Base-by-base conservation (phyloP, 208 protist genomes). In the Herpetomonas tarakana region DNA sequence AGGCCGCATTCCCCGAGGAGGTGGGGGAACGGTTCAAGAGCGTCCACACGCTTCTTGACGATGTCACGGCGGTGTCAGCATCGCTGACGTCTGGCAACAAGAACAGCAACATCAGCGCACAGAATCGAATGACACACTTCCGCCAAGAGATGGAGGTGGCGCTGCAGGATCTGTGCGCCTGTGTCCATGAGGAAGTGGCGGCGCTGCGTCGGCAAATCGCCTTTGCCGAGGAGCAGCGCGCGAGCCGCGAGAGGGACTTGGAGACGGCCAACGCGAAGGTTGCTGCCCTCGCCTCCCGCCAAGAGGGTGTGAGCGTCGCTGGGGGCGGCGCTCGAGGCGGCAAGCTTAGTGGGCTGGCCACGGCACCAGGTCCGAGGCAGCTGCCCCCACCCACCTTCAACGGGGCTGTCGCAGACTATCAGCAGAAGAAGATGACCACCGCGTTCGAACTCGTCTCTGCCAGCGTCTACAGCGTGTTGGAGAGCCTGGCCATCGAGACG, bases 391-490 rank as follows among this genome's bases (percentile, higher is more conserved):
- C 72, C 22, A 79, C 77, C 31, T 93, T 93, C 61, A 81, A 81
- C 49, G 83, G 81, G 7, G 46, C 66, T 2, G 88, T 91, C 24
- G 83, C 74, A 2, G 25, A 52, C 4, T 83, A 86, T 51, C 81
- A 90, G 44, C 25, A 90, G 46, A 75, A 74, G 39, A 78, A 78
- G 55, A 86, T 89, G 73, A 74, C 74, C 59, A 77, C 73, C 44
- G 77, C 86, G 3, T 61, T 93, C 26, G 84, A 93, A 49, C 67
- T 93, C 3, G 81, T 96, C 22, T 93, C 86, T 1, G 86, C 86
- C 1, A 86, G 79, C 25, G 76, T 96, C 38, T 96, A 89, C 71
- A 71, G 45, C 50, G 52, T 96, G 7, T 51, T 92, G 25, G 86
- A 96, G 74, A 87, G 82, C 38, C 31, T 88, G 0, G 86, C 89